Evolutionary conservation across 371 early-diverging fungal genomes (phyloP), one percentile per base, ranked within the genome.

Genomic region (Syncephalastrum racemosum): DNA sequence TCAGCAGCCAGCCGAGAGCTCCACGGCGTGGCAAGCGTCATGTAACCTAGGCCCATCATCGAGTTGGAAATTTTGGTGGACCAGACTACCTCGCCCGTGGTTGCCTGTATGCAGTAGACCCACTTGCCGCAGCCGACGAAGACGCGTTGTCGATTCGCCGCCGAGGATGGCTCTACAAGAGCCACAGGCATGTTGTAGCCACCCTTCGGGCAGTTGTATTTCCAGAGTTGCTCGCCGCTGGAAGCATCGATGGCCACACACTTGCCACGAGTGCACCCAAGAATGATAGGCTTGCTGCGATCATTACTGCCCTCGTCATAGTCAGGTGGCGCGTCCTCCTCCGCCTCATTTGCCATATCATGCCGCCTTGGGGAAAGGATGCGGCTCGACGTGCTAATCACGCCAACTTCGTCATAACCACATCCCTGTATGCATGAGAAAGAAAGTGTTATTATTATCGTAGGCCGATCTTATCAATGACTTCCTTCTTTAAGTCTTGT

Each of bases 181-280:
- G 56, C 52, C 1, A 51, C 47, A n/a, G 68, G 71, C 8, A 68
- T 50, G 12, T 59, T 68, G 51, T 46, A 66, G 1, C 66, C 56
- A 7, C 68, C 68, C 8, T 60, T 59, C 4, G 68, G 68, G 49
- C 72, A 71, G 14, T 66, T 53, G 45, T 58, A 71, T 25, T 24
- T 54, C 68, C 68, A 71, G 7, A 66, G 27, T 1, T 55, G 49
- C 10, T 31, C 36, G 10, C 36, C 36, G 36, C 36, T 31, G 36
- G 36, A 5, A 10, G 46, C 42, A 57, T 70, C 53, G 2, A 74
- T 59, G 1, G 62, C 75, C 60, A 70, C 46, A 0, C 66, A 60
- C 39, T 74, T 69, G 18, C 73, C 73, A 16, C 24, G 45, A 3
- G 67, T 56, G 27, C 67, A 60, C 18, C 46, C 67, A 16, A 74